phyloP scores from a whole-genome alignment of 352 stramenopile species.

The Sclerospora graminicola region DNA sequence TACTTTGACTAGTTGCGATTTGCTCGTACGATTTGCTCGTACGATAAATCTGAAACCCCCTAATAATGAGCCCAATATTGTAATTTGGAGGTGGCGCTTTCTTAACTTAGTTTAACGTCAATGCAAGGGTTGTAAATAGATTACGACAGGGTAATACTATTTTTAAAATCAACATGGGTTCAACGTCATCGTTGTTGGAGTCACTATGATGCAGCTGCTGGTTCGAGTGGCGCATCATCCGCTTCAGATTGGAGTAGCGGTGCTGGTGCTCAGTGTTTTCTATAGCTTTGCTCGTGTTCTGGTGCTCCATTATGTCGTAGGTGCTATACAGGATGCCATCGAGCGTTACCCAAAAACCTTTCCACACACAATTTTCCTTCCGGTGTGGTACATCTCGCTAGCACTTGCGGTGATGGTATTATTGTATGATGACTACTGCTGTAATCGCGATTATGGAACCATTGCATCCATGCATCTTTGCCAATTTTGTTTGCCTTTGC shows the following conservation, averaged over 20 bases:
- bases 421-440: constrained; percentile 33
- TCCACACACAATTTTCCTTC: constrained; percentile 40
- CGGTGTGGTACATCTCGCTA: constrained; percentile 39
- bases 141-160: no score
- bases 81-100: no score
- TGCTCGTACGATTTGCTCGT: no score
- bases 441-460: constrained; percentile 21
- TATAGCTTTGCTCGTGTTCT: constrained; percentile 69
- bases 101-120: no score
- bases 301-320: constrained; percentile 39
- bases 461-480: constrained; percentile 16
- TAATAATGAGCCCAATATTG: no score
- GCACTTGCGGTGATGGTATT: constrained; percentile 22
- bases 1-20: no score
- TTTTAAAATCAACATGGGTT: no score
- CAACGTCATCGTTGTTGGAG: no score
- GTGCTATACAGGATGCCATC: constrained; percentile 38
- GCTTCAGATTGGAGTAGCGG: constrained; percentile 29
- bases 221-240: constrained; percentile 58
- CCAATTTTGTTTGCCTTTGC: constrained; percentile 58
- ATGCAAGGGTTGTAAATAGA: no score
- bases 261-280: constrained; percentile 45
- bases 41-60: no score
- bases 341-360: constrained; percentile 46
- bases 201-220: constrained; percentile 29